Percentiles rank a stretch among this genome's conserved stretches.
phyloP scores from a whole-genome alignment of 192 early-diverging fungal species.

The Coemansia pectinata region DNA sequence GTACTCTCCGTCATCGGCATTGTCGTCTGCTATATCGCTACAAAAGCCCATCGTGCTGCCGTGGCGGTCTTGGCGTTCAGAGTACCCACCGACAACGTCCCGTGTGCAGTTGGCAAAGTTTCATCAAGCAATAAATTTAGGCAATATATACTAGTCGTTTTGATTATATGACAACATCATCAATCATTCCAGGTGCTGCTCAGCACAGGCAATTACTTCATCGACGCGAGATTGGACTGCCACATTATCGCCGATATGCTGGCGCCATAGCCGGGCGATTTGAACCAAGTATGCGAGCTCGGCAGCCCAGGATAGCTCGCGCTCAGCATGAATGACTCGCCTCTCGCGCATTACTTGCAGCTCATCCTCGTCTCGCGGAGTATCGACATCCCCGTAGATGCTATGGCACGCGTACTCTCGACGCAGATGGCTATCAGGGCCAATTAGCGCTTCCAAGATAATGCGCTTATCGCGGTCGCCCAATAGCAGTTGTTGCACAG shows the following conservation, averaged over 20 bases:
- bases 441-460: slow-evolving; percentile 27
- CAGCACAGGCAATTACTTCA: background rate
- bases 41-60: background rate
- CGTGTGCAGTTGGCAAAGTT: background rate
- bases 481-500: slow-evolving; percentile 17
- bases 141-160: background rate
- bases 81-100: background rate
- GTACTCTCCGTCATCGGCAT: background rate
- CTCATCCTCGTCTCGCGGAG: slow-evolving; percentile 17
- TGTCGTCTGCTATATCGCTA: background rate
- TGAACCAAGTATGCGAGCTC: slow-evolving; percentile 26
- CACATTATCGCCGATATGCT: background rate
- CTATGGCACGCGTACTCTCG: background rate
- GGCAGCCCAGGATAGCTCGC: slow-evolving; percentile 29
- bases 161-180: background rate
- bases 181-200: background rate
- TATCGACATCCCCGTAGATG: background rate
- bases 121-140: background rate
- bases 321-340: slow-evolving; percentile 29
- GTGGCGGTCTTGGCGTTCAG: background rate
- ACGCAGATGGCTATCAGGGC: slow-evolving; percentile 3
- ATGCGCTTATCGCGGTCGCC: slow-evolving; percentile 35
- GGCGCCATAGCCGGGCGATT: slow-evolving; percentile 18
- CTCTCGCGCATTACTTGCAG: slow-evolving; percentile 40
- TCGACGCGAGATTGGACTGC: background rate